Evolutionary conservation across 23 red algal genomes (phyloP), one percentile per base, ranked within the genome.

Genomic region (Gracilaria vermiculophylla): DNA sequence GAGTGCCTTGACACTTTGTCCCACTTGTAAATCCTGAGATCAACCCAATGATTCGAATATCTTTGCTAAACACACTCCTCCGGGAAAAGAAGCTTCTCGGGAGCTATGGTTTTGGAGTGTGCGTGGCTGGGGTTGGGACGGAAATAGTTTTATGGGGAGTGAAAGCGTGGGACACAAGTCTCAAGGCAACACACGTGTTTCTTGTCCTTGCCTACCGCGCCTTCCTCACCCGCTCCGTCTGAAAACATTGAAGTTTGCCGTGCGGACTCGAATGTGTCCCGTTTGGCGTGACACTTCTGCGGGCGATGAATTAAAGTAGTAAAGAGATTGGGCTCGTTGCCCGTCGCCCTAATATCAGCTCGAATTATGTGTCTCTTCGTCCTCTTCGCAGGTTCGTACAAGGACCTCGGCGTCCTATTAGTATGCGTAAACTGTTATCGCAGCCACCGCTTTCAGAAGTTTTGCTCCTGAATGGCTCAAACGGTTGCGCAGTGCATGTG

Each of bases 201-300:
- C 7, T 19, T 60, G 33, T 8, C 7, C 11, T 60, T 29, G 7
- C 64, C 33, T 70, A 73, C 67, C 67, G 47, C 67, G 67, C 67
- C 67, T 73, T 34, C 33, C 67, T 73, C 67, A 73, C 37, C 67
- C 24, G 67, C 44, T 73, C 67, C 21, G 67, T 44, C 20, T 40
- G 24, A 17, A 19, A 9, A 47, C 67, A 37, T 47, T 20, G 23
- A 47, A 48, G 39, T 45, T 73, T 73, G 67, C 35, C 58, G 4
- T 34, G 3, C 16, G 58, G 58, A 64, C 58, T 64, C 58, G 29
- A 35, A 35, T 15, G 58, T 64, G 58, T 64, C 58, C 29, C 28
- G 29, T 34, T 36, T 35, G 58, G 58, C 58, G 58, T 64, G 58
- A 64, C 58, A 32, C 14, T 28, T 17, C 35, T 35, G 9, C 29